Conservation (phyloP, 2,329 filamentous ascomycete genomes). For the Arthroderma uncinatum region DNA sequence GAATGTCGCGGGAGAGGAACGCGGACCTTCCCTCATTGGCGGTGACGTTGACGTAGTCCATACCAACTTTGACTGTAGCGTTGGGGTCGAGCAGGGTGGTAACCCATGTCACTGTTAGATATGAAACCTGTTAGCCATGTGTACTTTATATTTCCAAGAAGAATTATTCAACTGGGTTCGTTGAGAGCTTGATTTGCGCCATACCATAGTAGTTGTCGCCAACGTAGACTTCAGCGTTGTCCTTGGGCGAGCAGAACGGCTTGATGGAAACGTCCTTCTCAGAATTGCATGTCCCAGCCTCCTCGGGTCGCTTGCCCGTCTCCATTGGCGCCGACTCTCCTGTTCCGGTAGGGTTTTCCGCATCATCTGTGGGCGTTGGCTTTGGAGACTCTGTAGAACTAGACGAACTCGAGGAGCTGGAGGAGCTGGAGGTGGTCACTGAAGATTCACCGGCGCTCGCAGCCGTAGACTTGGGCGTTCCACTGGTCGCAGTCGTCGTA, state of each 20-base stretch:
- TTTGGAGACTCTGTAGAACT: background rate
- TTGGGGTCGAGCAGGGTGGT: constrained; percentile 24
- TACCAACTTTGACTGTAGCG: constrained; percentile 24
- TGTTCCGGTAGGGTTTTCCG: background rate
- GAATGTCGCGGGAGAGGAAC: constrained; percentile 27
- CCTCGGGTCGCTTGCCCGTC: background rate
- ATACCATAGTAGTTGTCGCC: constrained; percentile 14
- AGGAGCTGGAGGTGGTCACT: background rate
- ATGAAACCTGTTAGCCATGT: background rate
- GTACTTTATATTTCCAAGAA: constrained; percentile 9
- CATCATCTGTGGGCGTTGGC: background rate
- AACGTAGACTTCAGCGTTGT: constrained; percentile 12
- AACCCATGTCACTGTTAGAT: constrained; percentile 26
- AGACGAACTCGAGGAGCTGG: background rate
- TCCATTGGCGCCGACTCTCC: background rate
- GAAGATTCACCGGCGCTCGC: background rate
- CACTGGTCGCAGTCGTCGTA: background rate
- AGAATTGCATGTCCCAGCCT: constrained; percentile 11
- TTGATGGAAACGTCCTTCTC: constrained; percentile 8
- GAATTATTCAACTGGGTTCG: background rate
- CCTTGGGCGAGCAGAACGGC: constrained; percentile 13
- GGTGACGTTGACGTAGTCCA: constrained; percentile 26
- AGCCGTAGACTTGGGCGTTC: background rate
- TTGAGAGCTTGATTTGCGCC: background rate
- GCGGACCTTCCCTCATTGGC: constrained; percentile 25